Evolutionary conservation across 73 alveolate genomes (phyloP).

Genomic region (Symbiodinium natans): DNA sequence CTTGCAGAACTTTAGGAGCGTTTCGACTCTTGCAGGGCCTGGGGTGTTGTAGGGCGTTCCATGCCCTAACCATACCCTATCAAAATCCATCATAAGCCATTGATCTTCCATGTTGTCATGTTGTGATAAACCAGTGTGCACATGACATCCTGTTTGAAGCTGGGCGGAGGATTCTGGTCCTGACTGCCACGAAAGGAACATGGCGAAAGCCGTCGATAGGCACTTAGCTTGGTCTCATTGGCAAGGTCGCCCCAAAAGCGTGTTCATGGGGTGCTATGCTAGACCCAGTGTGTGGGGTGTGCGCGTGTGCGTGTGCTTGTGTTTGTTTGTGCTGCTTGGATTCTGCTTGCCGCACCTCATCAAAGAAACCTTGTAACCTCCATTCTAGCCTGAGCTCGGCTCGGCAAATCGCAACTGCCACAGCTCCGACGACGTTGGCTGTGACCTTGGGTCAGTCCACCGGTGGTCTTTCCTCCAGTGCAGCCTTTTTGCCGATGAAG

Average conservation of each 20-base stretch:
- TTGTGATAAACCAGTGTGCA: too few relatives aligned
- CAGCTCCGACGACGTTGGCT: neutral
- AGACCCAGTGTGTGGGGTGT: neutral
- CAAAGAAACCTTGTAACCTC: neutral
- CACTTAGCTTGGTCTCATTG: neutral
- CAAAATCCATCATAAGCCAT: too few relatives aligned
- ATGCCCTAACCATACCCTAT: too few relatives aligned
- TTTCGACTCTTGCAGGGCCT: too few relatives aligned
- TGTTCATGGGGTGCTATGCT: neutral
- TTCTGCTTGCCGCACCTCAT: neutral
- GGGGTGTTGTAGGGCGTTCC: too few relatives aligned
- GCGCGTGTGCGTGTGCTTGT: too few relatives aligned
- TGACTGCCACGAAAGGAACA: neutral
- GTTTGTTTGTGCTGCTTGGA: neutral
- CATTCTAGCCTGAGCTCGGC: neutral
- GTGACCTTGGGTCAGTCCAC: neutral
- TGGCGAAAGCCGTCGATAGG: neutral
- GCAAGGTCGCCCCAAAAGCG: neutral
- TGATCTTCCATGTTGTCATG: too few relatives aligned
- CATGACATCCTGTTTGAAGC: too few relatives aligned
- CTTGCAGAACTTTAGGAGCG: too few relatives aligned
- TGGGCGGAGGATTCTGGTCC: too few relatives aligned
- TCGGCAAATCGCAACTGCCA: neutral
- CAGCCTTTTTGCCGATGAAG: too few relatives aligned
- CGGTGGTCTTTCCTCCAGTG: too few relatives aligned